Evolutionary conservation across 2,329 filamentous ascomycete species (phyloP).

Genomic region (Colletotrichum phormii): DNA sequence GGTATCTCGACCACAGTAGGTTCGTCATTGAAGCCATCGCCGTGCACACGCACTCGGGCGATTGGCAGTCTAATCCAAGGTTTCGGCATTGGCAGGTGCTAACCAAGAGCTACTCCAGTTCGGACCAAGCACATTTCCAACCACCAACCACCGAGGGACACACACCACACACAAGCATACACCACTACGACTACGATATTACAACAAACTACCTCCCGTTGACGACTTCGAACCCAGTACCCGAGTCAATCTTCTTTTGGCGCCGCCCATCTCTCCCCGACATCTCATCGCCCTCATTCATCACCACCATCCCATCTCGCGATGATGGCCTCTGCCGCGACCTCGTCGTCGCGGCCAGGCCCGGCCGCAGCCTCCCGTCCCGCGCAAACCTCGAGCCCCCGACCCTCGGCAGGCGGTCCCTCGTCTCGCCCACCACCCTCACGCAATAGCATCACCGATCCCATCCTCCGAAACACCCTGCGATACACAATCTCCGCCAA

Average conservation of each 20-base stretch:
- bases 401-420: constrained; percentile 21
- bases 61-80: background rate
- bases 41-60: background rate
- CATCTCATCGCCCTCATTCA: background rate
- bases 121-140: constrained; percentile 12
- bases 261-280: background rate
- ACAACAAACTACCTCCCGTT: background rate
- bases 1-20: background rate
- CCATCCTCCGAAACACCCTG: constrained; percentile 85
- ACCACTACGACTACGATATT: background rate
- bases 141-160: background rate
- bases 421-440: constrained; percentile 26
- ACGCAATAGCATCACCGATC: constrained; percentile 59
- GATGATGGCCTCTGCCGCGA: constrained; percentile 32
- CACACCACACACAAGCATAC: background rate
- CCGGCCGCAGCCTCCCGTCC: constrained; percentile 16
- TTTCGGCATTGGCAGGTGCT: constrained; percentile 31
- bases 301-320: background rate
- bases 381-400: constrained; percentile 16
- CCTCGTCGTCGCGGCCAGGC: constrained; percentile 35
- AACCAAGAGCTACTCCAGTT: constrained; percentile 24
- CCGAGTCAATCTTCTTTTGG: background rate
- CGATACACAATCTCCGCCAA: constrained; percentile 87
- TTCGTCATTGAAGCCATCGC: constrained; percentile 19
- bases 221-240: background rate